These are phyloP conservation scores for Pseudogymnoascus sp. DNA, from an alignment of 2,329 filamentous ascomycete species.

Conservation along the genomic window DNA sequence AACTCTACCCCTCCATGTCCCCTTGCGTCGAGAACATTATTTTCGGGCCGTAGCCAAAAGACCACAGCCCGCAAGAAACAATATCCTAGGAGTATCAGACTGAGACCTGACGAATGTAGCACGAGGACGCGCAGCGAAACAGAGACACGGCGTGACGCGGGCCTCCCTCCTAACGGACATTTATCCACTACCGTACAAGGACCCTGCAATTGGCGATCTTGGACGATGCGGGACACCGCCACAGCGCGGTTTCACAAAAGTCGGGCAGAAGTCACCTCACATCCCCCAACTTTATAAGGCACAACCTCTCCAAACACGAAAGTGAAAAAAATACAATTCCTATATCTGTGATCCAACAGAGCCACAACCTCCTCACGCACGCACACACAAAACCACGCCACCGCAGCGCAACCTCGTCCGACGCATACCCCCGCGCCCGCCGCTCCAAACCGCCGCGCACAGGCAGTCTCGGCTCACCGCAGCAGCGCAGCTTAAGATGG, in stretches of 20 bases:
- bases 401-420: neutral
- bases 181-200: slow-evolving; percentile 5
- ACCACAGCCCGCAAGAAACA: neutral
- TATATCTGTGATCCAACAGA: neutral
- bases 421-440: neutral
- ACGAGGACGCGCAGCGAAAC: neutral
- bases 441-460: slow-evolving; percentile 16
- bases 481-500: slow-evolving; percentile 23
- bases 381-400: neutral
- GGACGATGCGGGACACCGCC: neutral
- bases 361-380: neutral
- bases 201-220: neutral
- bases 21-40: neutral
- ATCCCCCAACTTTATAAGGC: neutral
- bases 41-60: neutral
- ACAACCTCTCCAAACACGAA: neutral
- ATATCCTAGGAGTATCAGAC: neutral
- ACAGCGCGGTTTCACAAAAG: slow-evolving; percentile 2
- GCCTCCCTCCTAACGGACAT: neutral
- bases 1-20: neutral
- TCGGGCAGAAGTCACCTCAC: neutral
- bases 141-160: neutral
- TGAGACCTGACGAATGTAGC: slow-evolving; percentile 6
- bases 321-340: neutral
- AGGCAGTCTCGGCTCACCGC: slow-evolving; percentile 23